Evolutionary conservation across 495 filamentous ascomycete genomes (phyloP).

Genomic region (Lophiostoma macrostomum): DNA sequence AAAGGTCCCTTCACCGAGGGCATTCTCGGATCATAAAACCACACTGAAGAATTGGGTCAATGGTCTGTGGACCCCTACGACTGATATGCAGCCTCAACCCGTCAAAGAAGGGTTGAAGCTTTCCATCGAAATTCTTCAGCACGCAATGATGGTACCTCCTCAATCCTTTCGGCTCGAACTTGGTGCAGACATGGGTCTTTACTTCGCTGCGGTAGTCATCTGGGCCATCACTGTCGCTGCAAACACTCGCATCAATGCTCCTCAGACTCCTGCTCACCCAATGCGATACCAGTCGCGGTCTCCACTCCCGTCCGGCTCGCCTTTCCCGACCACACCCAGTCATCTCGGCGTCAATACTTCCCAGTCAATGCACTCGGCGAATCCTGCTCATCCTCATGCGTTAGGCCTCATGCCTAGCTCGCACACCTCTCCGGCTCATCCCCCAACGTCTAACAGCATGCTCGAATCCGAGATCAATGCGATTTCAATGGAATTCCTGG

Average conservation of each 20-base stretch:
- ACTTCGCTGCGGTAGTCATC: slow-evolving; percentile 37
- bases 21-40: slow-evolving; percentile 14
- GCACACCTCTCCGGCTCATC: slow-evolving; percentile 8
- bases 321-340: slow-evolving; percentile 11
- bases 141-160: slow-evolving; percentile 27
- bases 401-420: slow-evolving; percentile 8
- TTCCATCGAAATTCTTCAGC: slow-evolving; percentile 26
- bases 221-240: slow-evolving; percentile 37
- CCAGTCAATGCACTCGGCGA: slow-evolving; percentile 10
- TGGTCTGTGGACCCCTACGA: slow-evolving; percentile 17
- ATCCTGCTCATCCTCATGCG: slow-evolving; percentile 11
- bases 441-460: slow-evolving; percentile 21
- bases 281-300: slow-evolving; percentile 15
- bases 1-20: slow-evolving; percentile 31
- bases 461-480: slow-evolving; percentile 24
- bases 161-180: slow-evolving; percentile 34
- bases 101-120: slow-evolving; percentile 30
- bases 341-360: slow-evolving; percentile 1
- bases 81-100: slow-evolving; percentile 13
- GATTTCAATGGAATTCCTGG: slow-evolving; percentile 20
- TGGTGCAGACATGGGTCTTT: slow-evolving; percentile 38
- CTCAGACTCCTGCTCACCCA: slow-evolving; percentile 6
- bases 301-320: slow-evolving; percentile 9
- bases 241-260: slow-evolving; percentile 18
- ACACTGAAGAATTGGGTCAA: slow-evolving; percentile 28